Conservation (phyloP, 345 rosid genomes). For the Eucalyptus camaldulensis region DNA sequence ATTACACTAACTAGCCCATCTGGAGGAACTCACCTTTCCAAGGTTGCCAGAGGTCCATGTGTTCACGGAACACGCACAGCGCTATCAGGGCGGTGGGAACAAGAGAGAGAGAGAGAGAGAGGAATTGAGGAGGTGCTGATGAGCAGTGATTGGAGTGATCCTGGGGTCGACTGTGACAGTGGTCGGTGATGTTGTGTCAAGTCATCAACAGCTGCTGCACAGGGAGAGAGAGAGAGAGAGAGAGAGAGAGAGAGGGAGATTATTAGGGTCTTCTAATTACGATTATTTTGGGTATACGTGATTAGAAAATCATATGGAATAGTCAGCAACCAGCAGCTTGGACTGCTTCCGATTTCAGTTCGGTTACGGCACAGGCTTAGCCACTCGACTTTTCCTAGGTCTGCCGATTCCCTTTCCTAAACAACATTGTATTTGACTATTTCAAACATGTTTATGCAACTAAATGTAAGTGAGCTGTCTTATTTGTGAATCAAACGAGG, state of each 20-base stretch:
- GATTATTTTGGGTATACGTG: background rate
- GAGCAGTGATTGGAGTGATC: background rate
- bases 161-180: background rate
- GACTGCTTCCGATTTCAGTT: background rate
- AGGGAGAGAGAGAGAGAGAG: background rate
- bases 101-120: background rate
- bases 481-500: background rate
- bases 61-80: background rate
- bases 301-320: background rate
- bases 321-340: background rate
- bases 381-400: background rate
- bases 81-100: background rate
- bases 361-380: background rate
- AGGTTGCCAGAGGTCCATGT: background rate
- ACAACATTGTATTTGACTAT: background rate
- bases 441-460: background rate
- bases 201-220: background rate
- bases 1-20: background rate
- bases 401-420: background rate
- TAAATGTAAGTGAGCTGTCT: background rate
- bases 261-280: background rate
- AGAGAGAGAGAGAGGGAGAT: background rate
- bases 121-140: background rate
- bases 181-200: background rate
- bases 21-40: background rate